phyloP scores from a whole-genome alignment of 2,329 filamentous ascomycete species.

The Aspergillus caelatus region DNA sequence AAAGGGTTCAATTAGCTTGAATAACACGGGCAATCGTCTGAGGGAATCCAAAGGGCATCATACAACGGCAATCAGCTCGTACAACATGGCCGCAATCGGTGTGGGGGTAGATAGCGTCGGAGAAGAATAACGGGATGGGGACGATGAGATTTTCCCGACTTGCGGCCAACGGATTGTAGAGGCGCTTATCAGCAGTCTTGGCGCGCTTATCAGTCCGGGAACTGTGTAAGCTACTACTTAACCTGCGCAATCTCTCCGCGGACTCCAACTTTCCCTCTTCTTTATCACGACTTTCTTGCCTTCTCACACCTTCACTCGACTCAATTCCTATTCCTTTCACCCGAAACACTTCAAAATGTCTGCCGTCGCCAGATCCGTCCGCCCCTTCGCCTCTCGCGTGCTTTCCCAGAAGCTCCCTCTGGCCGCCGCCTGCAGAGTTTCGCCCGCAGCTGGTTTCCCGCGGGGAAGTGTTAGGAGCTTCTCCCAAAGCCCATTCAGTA shows the following conservation, averaged over 20 bases:
- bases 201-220: conserved; percentile 32
- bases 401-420: conserved; percentile 41
- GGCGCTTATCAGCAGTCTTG: conserved; percentile 32
- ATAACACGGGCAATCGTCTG: neutral
- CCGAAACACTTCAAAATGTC: conserved; percentile 35
- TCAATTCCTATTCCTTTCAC: conserved; percentile 19
- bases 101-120: conserved; percentile 23
- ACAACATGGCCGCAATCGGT: conserved; percentile 69
- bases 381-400: conserved; percentile 40
- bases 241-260: conserved; percentile 18
- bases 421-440: conserved; percentile 32
- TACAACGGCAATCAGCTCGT: conserved; percentile 96
- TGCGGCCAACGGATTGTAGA: conserved; percentile 9
- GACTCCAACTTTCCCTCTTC: conserved; percentile 18
- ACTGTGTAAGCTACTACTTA: conserved; percentile 17
- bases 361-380: conserved; percentile 37
- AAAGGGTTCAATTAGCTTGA: conserved; percentile 18
- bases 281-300: conserved; percentile 12
- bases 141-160: conserved; percentile 25
- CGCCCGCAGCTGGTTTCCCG: conserved; percentile 43
- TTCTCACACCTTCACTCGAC: conserved; percentile 12
- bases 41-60: conserved; percentile 36
- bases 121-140: conserved; percentile 17
- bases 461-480: conserved; percentile 45
- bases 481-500: conserved; percentile 46